Evolutionary conservation across 2,329 filamentous ascomycete genomes (phyloP).

Genomic region (Penicillium capsulatum): DNA sequence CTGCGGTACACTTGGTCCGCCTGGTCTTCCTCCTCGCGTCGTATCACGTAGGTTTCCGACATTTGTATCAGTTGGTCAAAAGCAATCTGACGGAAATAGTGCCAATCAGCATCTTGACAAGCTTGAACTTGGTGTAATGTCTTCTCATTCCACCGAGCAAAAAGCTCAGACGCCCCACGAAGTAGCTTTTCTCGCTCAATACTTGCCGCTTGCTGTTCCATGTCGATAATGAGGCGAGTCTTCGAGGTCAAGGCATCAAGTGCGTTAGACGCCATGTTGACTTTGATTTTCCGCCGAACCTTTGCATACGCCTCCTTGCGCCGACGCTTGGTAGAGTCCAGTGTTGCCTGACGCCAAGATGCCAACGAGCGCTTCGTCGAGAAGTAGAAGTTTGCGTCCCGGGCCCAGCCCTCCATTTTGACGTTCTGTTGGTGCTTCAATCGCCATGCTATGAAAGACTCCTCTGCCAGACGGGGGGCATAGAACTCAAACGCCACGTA

Average conservation of each 20-base stretch:
- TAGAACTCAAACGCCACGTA: conserved; percentile 43
- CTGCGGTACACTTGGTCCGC: conserved; percentile 47
- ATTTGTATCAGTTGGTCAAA: conserved; percentile 38
- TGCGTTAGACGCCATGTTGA: conserved; percentile 47
- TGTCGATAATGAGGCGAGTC: conserved; percentile 28
- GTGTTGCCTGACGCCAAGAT: conserved; percentile 49
- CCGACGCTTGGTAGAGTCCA: conserved; percentile 49
- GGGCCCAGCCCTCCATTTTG: conserved; percentile 51
- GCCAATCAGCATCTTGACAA: conserved; percentile 36
- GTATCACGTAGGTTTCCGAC: conserved; percentile 32
- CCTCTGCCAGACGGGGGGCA: conserved; percentile 39
- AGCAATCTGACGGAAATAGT: conserved; percentile 37
- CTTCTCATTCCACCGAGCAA: conserved; percentile 44
- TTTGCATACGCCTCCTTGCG: conserved; percentile 55
- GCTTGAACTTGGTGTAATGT: conserved; percentile 35
- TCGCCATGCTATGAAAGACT: conserved; percentile 39
- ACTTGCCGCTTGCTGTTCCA: conserved; percentile 40
- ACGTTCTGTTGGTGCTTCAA: conserved; percentile 40
- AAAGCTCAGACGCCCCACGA: conserved; percentile 31
- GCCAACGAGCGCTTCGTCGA: conserved; percentile 49
- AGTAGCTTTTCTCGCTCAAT: conserved; percentile 35
- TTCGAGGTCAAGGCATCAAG: conserved; percentile 40
- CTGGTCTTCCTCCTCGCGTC: conserved; percentile 39
- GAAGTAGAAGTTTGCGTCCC: conserved; percentile 55
- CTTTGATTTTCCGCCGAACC: conserved; percentile 52